Conservation (phyloP, 148 eudicot genomes). For the Beta vulgaris region DNA sequence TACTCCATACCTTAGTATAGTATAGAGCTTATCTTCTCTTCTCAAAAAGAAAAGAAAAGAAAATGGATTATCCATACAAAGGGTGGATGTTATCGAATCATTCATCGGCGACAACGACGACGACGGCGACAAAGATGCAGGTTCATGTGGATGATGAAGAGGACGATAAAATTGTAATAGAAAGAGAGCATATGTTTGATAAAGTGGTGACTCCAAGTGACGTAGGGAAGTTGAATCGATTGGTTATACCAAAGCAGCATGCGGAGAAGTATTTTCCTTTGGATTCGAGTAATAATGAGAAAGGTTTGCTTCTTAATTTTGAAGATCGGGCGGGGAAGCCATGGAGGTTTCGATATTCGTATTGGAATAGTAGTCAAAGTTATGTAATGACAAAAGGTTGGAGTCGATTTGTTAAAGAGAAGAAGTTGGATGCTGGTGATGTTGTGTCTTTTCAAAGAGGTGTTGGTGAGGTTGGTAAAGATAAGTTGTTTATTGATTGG, state of each 20-base stretch:
- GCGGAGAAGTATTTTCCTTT: constrained; percentile 83
- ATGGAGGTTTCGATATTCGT: constrained; percentile 77
- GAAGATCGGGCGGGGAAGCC: constrained; percentile 71
- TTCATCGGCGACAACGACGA: constrained; percentile 5
- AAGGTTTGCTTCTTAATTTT: constrained; percentile 62
- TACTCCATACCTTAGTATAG: no score
- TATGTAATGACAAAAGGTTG: constrained; percentile 91
- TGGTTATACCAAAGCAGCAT: constrained; percentile 80
- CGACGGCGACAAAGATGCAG: background rate
- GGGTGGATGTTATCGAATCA: constrained; percentile 10
- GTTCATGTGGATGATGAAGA: background rate
- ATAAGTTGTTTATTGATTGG: constrained; percentile 75
- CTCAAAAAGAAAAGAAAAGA: background rate
- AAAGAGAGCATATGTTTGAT: constrained; percentile 70
- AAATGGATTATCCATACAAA: background rate
- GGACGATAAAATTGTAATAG: constrained; percentile 23
- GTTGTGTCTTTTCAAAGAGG: constrained; percentile 67
- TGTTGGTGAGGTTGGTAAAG: constrained; percentile 36
- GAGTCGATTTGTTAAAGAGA: constrained; percentile 86
- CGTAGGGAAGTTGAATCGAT: constrained; percentile 71
- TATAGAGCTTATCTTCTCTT: no score
- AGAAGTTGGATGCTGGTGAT: constrained; percentile 77
- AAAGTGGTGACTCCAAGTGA: constrained; percentile 90
- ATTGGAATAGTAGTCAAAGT: constrained; percentile 94
- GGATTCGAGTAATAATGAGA: constrained; percentile 48